Base-by-base conservation (phyloP, 2,329 filamentous ascomycete genomes). In the Talaromyces rugulosus region DNA sequence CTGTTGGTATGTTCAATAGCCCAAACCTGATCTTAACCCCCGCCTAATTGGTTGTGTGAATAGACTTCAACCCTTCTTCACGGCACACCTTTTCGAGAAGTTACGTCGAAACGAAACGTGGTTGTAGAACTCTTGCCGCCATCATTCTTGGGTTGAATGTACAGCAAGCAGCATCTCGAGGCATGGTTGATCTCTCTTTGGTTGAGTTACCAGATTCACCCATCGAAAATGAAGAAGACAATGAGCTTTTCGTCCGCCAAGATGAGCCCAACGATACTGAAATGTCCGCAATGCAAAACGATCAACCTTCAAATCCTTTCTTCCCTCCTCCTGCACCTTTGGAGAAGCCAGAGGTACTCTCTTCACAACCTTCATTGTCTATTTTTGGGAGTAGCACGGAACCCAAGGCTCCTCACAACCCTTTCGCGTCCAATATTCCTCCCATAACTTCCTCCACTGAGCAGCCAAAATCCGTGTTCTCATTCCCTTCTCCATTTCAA, bases 91-190 rank as follows among this genome's bases (percentile, higher is more conserved):
- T 83, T 64, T 86, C 84, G 0, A 72, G 80, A 23, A 74, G 66
- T 5, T 76, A 83, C 57, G 86, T 88, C 16, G 86, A 88, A 69
- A 74, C 74, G 30, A 89, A 89, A 71, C 80, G 85, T 44, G 76
- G 79, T 60, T 79, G 80, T 27, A 80, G 86, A 66, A 81, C 77
- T 1, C 71, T 86, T n/a, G 80, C 81, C 27, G 82, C 85, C 8
- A 73, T 88, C 31, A 82, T 87, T 59, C 79, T 83, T 67, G 85
- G 85, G 14, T 74, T 86, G 70, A 81, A 74, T 52, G 79, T 87
- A 53, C 74, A 75, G 52, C 77, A 83, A 66, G 83, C 86, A 18
- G 77, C 76, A 50, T 74, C 70, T 16, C 71, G 78, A 52, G 81
- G 81, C 8, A 77, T 85, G 74, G 73, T 87, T 50, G 78, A 81